Percentiles rank a stretch among this genome's conserved stretches.
Conservation (phyloP, 345 rosid genomes). For the Pugionium dolabratum region DNA sequence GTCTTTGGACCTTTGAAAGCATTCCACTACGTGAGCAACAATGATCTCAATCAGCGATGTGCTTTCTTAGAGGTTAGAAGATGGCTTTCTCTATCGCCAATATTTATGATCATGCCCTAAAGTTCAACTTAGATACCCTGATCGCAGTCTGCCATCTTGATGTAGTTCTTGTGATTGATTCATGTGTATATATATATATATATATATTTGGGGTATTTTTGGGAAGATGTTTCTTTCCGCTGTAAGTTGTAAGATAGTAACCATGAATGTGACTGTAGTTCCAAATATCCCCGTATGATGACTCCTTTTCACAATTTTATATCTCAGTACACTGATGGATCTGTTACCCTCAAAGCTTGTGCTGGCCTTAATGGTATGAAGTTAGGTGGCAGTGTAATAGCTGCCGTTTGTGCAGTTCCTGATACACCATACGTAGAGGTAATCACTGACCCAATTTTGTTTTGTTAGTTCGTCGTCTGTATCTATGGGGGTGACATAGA, state of each 20-base stretch:
- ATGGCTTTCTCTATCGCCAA: slow-evolving; percentile 23
- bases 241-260: neutral
- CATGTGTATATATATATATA: slow-evolving; percentile 12
- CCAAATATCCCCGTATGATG: slow-evolving; percentile 1
- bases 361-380: slow-evolving; percentile 90
- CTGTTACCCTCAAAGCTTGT: slow-evolving; percentile 74
- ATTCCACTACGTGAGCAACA: slow-evolving; percentile 54
- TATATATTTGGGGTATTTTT: slow-evolving; percentile 13
- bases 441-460: slow-evolving; percentile 28
- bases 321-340: slow-evolving; percentile 68
- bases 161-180: slow-evolving; percentile 18
- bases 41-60: slow-evolving; percentile 42
- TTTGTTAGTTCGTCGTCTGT: slow-evolving; percentile 12
- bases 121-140: slow-evolving; percentile 15
- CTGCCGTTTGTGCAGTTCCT: slow-evolving; percentile 73
- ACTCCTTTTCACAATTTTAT: slow-evolving; percentile 3
- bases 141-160: slow-evolving; percentile 14
- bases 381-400: slow-evolving; percentile 79
- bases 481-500: slow-evolving; percentile 27
- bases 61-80: slow-evolving; percentile 85
- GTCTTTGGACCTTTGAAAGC: slow-evolving; percentile 87
- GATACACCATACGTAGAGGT: slow-evolving; percentile 51
- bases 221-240: neutral
- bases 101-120: neutral
- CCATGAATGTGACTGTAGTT: slow-evolving; percentile 16